These are phyloP conservation scores for Talaromyces sp. DNA, from an alignment of 2,329 filamentous ascomycete genomes.

Conservation along the genomic window DNA sequence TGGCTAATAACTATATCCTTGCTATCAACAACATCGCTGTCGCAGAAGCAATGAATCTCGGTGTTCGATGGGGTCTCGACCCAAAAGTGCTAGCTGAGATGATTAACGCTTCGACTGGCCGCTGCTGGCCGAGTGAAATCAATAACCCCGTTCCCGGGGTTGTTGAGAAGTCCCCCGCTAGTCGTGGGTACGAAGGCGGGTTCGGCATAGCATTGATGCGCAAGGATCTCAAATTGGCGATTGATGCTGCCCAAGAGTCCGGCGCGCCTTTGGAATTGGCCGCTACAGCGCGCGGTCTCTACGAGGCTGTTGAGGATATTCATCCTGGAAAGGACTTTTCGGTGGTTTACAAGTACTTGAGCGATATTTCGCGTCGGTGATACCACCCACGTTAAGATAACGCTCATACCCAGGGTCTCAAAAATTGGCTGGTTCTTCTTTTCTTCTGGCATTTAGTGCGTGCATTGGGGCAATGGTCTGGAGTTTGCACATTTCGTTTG, in stretches of 20 bases:
- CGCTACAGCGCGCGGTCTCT: constrained; percentile 61
- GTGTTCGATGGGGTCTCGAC: constrained; percentile 60
- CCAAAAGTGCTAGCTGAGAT: constrained; percentile 70
- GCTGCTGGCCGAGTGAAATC: constrained; percentile 90
- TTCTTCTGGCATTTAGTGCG: constrained; percentile 8
- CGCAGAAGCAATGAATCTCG: constrained; percentile 64
- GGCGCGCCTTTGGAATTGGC: constrained; percentile 64
- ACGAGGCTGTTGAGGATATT: constrained; percentile 60
- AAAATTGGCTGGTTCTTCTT: neutral
- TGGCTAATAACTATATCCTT: constrained; percentile 95
- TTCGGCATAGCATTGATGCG: constrained; percentile 76
- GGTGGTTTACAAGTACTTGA: constrained; percentile 70
- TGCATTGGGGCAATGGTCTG: constrained; percentile 12
- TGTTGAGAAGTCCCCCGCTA: constrained; percentile 69
- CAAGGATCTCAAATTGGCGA: constrained; percentile 71
- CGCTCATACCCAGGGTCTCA: neutral
- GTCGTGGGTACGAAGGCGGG: constrained; percentile 70
- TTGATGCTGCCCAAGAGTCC: constrained; percentile 66
- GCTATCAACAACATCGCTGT: constrained; percentile 84
- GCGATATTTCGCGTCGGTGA: constrained; percentile 30
- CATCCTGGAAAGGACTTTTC: constrained; percentile 74
- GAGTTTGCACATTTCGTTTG: constrained; percentile 6
- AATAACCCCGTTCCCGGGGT: constrained; percentile 94
- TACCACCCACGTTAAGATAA: neutral
- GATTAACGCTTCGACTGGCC: constrained; percentile 91